phyloP scores from a whole-genome alignment of 495 filamentous ascomycete species.

The Rhizodiscina lignyota region DNA sequence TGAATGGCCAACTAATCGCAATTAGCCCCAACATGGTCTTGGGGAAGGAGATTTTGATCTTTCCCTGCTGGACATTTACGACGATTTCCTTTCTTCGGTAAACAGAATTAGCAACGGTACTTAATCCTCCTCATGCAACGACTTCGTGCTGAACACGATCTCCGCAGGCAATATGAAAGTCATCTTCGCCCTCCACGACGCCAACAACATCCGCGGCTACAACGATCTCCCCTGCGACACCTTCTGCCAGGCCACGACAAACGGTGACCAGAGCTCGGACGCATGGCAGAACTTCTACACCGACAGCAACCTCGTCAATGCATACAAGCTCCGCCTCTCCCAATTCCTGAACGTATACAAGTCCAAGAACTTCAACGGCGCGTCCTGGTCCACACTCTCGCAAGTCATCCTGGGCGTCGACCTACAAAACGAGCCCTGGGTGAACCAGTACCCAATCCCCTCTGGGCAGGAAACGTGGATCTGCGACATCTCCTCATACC shows the following conservation, averaged over 20 bases:
- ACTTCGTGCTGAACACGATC: neutral
- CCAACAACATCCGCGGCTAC: slow-evolving; percentile 8
- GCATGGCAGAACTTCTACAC: slow-evolving; percentile 14
- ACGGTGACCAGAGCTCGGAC: slow-evolving; percentile 3
- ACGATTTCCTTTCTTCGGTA: slow-evolving; percentile 10
- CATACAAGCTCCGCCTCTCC: slow-evolving; percentile 8
- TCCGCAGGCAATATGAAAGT: slow-evolving; percentile 10
- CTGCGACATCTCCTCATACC: slow-evolving; percentile 11
- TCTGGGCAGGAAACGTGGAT: slow-evolving; percentile 10
- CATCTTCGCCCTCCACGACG: slow-evolving; percentile 13
- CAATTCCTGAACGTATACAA: slow-evolving; percentile 8
- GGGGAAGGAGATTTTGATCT: slow-evolving; percentile 8
- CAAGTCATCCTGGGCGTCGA: slow-evolving; percentile 13
- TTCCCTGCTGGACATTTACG: slow-evolving; percentile 8
- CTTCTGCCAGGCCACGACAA: slow-evolving; percentile 10
- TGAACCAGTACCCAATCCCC: slow-evolving; percentile 9
- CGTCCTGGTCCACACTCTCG: slow-evolving; percentile 7
- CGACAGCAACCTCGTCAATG: slow-evolving; percentile 4
- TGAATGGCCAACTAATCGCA: too few relatives aligned
- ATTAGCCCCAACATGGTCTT: too few relatives aligned
- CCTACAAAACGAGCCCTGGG: slow-evolving; percentile 13
- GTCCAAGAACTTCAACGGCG: slow-evolving; percentile 11
- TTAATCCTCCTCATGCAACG: neutral
- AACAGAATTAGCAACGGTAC: slow-evolving; percentile 10
- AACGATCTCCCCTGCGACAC: slow-evolving; percentile 10